Evolutionary conservation across 2,329 filamentous ascomycete genomes (phyloP).

Genomic region (Rutstroemia sp.): DNA sequence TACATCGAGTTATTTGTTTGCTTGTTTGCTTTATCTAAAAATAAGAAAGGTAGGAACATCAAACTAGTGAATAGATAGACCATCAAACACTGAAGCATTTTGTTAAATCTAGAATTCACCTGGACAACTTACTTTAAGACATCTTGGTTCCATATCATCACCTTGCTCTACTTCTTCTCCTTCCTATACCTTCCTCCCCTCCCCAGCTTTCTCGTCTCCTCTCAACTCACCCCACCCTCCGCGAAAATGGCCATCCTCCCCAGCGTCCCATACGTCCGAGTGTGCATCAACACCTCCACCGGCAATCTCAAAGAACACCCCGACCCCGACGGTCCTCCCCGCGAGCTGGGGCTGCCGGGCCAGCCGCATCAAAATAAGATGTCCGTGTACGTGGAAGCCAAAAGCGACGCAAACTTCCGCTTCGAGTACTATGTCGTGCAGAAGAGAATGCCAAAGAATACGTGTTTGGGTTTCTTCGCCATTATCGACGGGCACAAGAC

Average conservation of each 20-base stretch:
- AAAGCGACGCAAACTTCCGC: neutral
- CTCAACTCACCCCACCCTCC: neutral
- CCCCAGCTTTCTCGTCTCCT: neutral
- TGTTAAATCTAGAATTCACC: too few species aligned
- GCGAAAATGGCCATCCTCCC: neutral
- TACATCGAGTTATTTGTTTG: too few species aligned
- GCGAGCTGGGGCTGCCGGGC: too few species aligned
- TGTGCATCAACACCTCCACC: neutral
- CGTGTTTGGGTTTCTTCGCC: neutral
- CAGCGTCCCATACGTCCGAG: neutral
- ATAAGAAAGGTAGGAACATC: too few species aligned
- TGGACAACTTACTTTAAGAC: too few species aligned
- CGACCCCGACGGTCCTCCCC: neutral
- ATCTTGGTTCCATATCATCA: too few species aligned
- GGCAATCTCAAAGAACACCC: neutral
- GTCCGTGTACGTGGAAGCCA: conserved; percentile 1
- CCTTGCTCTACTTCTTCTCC: neutral
- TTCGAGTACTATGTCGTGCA: neutral
- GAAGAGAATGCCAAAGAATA: neutral
- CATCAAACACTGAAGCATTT: too few species aligned
- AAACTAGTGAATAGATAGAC: too few species aligned
- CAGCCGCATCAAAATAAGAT: neutral
- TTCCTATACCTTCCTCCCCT: neutral
- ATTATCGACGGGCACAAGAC: conserved; percentile 1
- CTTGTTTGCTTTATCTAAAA: too few species aligned